Evolutionary conservation across 495 filamentous ascomycete species (phyloP), one percentile per base, ranked within the genome.

Genomic region (Penicillium pancosmium): DNA sequence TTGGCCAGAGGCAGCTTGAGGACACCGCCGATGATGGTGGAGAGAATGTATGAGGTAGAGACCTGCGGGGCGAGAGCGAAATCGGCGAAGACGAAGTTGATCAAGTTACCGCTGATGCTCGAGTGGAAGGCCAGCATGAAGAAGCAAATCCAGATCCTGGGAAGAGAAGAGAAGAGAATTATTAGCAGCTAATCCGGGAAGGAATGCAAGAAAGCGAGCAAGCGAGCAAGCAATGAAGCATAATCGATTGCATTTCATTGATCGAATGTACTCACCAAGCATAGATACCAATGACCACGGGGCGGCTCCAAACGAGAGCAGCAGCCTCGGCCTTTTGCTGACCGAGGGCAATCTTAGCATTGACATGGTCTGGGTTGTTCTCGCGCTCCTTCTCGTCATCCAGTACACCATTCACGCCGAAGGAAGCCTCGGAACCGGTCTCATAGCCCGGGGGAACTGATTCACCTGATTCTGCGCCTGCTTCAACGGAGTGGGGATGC

Each of bases 1-100:
- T 89, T 89, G 34, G 86, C 87, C 12, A 88, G 70, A 5, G 87
- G 81, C n/a, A 90, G 73, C 60, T 87, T 87, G n/a, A 82, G 65
- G 34, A 90, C 76, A 48, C 87, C 88, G 53, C 82, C 84, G 55
- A 91, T 81, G 50, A 91, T 83, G 67, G 61, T 73, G 18, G 72
- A 57, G 11, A 79, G 38, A 48, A 79, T 73, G 46, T 65, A 69
- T 9, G 75, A 61, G 0, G 73, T 75, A 4, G 68, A 70, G 18
- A 75, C 67, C 43, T 76, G 71, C 12, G 77, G 75, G 8, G 75
- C 76, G 2, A 64, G 38, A 5, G 58, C 21, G 52, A 80, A 80
- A 13, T 57, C 51, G 16, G 73, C 66, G 47, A 68, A 77, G 10
- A 75, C 75, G 43, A 73, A 73, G 41, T 73, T 68, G 53, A 74